Base-by-base conservation (phyloP, 352 stramenopile genomes). In the Thalassiosira allenii region DNA sequence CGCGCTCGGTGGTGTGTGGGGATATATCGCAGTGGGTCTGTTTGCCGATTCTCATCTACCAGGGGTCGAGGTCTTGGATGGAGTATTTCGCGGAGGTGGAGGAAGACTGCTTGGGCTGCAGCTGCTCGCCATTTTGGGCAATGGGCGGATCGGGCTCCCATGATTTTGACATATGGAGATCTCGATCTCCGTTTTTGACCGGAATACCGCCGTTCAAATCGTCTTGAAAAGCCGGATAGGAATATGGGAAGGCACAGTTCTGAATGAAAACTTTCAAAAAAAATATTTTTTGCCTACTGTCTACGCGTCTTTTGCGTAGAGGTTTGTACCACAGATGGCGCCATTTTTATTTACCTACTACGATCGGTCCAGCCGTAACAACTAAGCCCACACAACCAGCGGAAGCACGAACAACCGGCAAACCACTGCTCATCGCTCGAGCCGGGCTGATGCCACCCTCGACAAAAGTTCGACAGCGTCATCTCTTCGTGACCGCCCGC, bases 11-110 rank as follows among this genome's bases (percentile, higher is more conserved):
- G 83, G 59, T n/a, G 57, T 83, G 1, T 84, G 68, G 44, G 83
- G 91, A 14, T 68, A 75, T 23, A 25, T 89, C 37, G 72, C 83
- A 32, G 58, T 81, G 5, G 83, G 83, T 14, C 62, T 89, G 11
- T 89, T 89, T 51, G 83, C 83, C 12, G 74, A 75, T 30, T 32
- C 25, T 54, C n/a, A 67, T 9, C 22, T 67, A 27, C 58, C 58
- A 14, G 58, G 25, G 5, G 29, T 67, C 25, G 34, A 67, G 11
- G 41, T 71, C 6, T 14, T 37, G 41, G 52, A 71, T 43, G 62
- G 62, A 47, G 11, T 71, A 43, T 62, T 71, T 34, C 22, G 41
- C 11, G 62, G 62, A 30, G 62, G 62, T 5, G 62, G 62, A n/a
- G 12, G 12, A 9, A 43, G 67, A 25, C 30, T 71, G 40, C 43